phyloP scores from a whole-genome alignment of 1,139 yeast species.

The Scheffersomyces illinoinensis region DNA sequence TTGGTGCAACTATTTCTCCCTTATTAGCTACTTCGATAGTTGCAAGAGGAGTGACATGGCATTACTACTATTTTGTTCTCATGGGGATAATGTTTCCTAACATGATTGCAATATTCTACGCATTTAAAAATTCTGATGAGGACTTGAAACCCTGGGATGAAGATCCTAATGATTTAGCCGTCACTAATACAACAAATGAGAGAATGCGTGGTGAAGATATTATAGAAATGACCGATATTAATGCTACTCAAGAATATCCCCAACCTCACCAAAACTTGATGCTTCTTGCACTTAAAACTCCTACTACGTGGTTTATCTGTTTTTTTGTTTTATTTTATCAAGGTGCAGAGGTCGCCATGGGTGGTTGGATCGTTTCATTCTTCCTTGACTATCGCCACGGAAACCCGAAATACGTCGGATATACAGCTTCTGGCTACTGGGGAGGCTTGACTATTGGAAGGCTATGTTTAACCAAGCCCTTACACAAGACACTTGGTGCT shows the following conservation, averaged over 20 bases:
- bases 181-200: background rate
- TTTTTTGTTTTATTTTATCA: slow-evolving; percentile 57
- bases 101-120: slow-evolving; percentile 22
- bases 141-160: slow-evolving; percentile 40
- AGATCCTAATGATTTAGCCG: slow-evolving; percentile 6
- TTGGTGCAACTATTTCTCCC: slow-evolving; percentile 61
- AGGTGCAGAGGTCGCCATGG: slow-evolving; percentile 65
- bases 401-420: slow-evolving; percentile 45
- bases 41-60: slow-evolving; percentile 48
- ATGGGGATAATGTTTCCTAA: slow-evolving; percentile 36
- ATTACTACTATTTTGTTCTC: slow-evolving; percentile 48
- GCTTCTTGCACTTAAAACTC: slow-evolving; percentile 34
- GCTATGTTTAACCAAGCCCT: slow-evolving; percentile 40
- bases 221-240: slow-evolving; percentile 1
- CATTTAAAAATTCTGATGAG: slow-evolving; percentile 41
- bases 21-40: slow-evolving; percentile 53
- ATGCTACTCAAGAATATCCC: background rate
- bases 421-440: slow-evolving; percentile 70
- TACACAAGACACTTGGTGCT: slow-evolving; percentile 42
- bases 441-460: slow-evolving; percentile 64
- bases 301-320: slow-evolving; percentile 54
- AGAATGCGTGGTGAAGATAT: background rate
- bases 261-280: background rate
- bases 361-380: slow-evolving; percentile 69
- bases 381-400: slow-evolving; percentile 56